Base-by-base conservation (phyloP, 75 land plant species). In the Pinus albicaulis region DNA sequence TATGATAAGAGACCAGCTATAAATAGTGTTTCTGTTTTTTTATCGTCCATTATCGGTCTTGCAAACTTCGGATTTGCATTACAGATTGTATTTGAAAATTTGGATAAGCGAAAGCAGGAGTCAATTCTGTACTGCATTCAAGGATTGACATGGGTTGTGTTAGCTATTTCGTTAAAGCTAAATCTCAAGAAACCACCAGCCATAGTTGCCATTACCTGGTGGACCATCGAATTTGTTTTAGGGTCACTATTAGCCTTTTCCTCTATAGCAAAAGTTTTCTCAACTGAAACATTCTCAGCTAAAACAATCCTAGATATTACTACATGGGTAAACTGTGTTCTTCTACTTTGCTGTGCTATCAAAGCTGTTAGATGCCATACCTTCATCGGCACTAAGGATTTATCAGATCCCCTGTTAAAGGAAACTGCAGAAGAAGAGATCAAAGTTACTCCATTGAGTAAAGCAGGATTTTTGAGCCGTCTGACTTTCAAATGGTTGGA, bases 401-500 rank as follows among this genome's bases (percentile, higher is more conserved):
- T 83, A 57, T 28, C 72, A 1, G 82, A 85, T 28, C 87, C 88
- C 76, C 74, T 88, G 44, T 57, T 89, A 26, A 24, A 11, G 24
- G 59, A 34, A 57, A 63, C 75, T 17, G 13, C n/a, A 23, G 52
- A 52, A 61, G 72, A 80, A 12, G 57, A 48, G 7, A 36, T 5
- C 56, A 70, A 48, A 65, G 69, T 65, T 59, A 81, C 63, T 56
- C 75, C 77, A 22, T 57, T 80, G 22, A 24, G 24, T 17, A 64
- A 81, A 19, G 81, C 84, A 34, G 26, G 78, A 20, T 75, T 80
- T 19, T 28, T 87, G 13, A 86, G 83, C 57, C 85, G 74, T 3
- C 16, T 89, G 48, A 81, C 88, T 13, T 93, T 93, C 74, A 83
- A 84, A 56, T 93, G 95, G 95, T 69, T 93, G 17, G 76, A 85